These are phyloP conservation scores for Didymella glomerata DNA, from an alignment of 2,329 filamentous ascomycete genomes.

Conservation along the genomic window DNA sequence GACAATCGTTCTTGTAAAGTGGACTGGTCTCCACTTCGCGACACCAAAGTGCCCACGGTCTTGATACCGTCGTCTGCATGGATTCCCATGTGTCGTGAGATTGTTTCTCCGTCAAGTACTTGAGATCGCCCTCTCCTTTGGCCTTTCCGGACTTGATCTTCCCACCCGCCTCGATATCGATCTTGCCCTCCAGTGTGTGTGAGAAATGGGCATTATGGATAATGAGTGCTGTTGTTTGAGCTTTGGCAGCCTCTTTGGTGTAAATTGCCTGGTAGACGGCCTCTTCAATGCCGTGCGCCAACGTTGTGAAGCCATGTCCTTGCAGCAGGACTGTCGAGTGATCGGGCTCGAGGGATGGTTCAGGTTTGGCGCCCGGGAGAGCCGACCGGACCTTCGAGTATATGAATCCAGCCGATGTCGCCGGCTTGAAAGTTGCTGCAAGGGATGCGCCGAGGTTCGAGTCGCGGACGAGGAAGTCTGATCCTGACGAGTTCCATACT, in stretches of 20 bases:
- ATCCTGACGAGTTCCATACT: slow-evolving; percentile 47
- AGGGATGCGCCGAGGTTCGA: slow-evolving; percentile 46
- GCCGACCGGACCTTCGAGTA: slow-evolving; percentile 51
- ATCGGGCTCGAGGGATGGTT: slow-evolving; percentile 45
- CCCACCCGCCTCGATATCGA: slow-evolving; percentile 50
- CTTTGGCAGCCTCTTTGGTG: slow-evolving; percentile 51
- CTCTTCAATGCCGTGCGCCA: slow-evolving; percentile 54
- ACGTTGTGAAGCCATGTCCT: slow-evolving; percentile 57
- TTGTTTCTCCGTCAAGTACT: slow-evolving; percentile 55
- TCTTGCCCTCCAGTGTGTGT: slow-evolving; percentile 50
- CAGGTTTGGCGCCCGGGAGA: slow-evolving; percentile 44
- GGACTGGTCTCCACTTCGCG: slow-evolving; percentile 52
- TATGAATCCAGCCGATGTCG: slow-evolving; percentile 50
- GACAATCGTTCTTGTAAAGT: slow-evolving; percentile 54
- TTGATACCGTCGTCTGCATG: slow-evolving; percentile 43
- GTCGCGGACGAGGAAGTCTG: slow-evolving; percentile 49
- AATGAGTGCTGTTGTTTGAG: slow-evolving; percentile 51
- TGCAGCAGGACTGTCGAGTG: slow-evolving; percentile 53
- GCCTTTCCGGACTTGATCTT: slow-evolving; percentile 54
- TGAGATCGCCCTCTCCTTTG: slow-evolving; percentile 53
- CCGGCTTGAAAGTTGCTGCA: slow-evolving; percentile 49
- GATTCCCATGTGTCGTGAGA: slow-evolving; percentile 53
- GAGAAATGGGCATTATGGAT: slow-evolving; percentile 48
- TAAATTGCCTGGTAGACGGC: slow-evolving; percentile 58
- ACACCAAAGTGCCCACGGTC: slow-evolving; percentile 57